These are phyloP conservation scores for Blechomonas ayalai DNA, from an alignment of 208 protist genomes.

Conservation along the genomic window DNA sequence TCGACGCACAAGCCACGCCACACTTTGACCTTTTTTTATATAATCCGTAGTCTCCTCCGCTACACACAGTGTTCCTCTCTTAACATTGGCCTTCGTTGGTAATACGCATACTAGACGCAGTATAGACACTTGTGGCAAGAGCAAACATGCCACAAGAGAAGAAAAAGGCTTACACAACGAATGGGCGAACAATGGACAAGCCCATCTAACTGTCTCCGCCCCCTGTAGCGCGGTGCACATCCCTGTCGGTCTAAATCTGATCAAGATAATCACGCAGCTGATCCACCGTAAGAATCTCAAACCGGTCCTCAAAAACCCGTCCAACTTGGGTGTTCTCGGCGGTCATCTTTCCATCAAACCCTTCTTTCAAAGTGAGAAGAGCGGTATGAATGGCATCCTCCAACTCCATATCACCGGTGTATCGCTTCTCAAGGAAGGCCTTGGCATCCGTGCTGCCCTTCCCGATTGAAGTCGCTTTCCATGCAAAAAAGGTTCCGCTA, in stretches of 20 bases:
- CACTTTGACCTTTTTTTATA: no score
- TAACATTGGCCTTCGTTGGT: no score
- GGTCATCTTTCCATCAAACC: conserved; percentile 95
- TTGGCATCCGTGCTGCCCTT: conserved; percentile 96
- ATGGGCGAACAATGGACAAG: no score
- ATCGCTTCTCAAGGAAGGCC: conserved; percentile 99
- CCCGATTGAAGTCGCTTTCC: conserved; percentile 99
- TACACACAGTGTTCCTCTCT: no score
- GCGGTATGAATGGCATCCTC: conserved; percentile 99
- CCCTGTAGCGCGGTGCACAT: no score
- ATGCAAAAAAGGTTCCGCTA: conserved; percentile 98
- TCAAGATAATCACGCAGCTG: conserved; percentile 85
- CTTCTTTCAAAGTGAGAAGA: conserved; percentile 98
- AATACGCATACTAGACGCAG: no score
- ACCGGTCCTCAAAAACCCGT: conserved; percentile 84
- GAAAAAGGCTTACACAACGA: neutral
- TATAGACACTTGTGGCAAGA: no score
- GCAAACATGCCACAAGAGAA: conserved; percentile 2
- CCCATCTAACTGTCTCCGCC: no score
- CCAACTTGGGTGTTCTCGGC: conserved; percentile 99
- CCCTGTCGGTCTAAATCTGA: conserved; percentile 55
- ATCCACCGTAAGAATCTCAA: conserved; percentile 72
- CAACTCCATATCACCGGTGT: conserved; percentile 97
- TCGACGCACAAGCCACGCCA: no score
- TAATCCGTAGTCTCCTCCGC: no score